Evolutionary conservation across 202 grass and related monocot species (phyloP).

Genomic region (Sporobolus alterniflorus): DNA sequence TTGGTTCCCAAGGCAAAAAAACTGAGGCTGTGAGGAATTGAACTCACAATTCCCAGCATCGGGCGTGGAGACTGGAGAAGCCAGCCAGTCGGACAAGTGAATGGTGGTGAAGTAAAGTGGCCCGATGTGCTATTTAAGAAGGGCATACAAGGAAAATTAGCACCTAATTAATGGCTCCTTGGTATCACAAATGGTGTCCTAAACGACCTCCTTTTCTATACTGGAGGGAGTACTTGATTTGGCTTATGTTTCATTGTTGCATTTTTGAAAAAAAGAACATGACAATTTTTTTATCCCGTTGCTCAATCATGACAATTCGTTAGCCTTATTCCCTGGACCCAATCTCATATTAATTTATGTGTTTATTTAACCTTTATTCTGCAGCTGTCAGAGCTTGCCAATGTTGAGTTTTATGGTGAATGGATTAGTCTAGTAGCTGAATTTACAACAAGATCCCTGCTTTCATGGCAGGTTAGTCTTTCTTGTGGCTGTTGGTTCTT

Average conservation of each 20-base stretch:
- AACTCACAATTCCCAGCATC: too few species aligned
- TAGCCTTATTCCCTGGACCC: not conserved
- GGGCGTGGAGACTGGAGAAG: too few species aligned
- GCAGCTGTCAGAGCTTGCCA: slow-evolving; percentile 95
- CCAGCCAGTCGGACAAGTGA: too few species aligned
- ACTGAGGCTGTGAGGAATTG: too few species aligned
- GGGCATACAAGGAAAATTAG: too few species aligned
- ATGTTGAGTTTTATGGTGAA: slow-evolving; percentile 91
- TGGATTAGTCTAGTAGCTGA: slow-evolving; percentile 96
- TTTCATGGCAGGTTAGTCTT: slow-evolving; percentile 96
- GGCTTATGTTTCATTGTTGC: slow-evolving; percentile 18
- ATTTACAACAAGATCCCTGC: slow-evolving; percentile 94
- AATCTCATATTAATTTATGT: slow-evolving; percentile 11
- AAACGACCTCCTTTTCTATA: too few species aligned
- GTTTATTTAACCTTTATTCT: slow-evolving; percentile 20
- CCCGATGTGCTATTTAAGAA: too few species aligned
- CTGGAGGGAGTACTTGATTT: not conserved
- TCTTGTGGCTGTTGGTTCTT: slow-evolving; percentile 24
- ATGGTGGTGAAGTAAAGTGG: too few species aligned
- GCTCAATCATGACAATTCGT: not conserved
- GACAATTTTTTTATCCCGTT: not conserved
- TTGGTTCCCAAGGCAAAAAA: too few species aligned
- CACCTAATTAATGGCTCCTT: too few species aligned
- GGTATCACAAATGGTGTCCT: too few species aligned
- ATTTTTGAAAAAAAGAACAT: not conserved